A percentile compares a stretch with the other conserved stretches of the same genome.
Evolutionary conservation across 805 yeast species (phyloP).

Genomic region (Priceomyces medius): DNA sequence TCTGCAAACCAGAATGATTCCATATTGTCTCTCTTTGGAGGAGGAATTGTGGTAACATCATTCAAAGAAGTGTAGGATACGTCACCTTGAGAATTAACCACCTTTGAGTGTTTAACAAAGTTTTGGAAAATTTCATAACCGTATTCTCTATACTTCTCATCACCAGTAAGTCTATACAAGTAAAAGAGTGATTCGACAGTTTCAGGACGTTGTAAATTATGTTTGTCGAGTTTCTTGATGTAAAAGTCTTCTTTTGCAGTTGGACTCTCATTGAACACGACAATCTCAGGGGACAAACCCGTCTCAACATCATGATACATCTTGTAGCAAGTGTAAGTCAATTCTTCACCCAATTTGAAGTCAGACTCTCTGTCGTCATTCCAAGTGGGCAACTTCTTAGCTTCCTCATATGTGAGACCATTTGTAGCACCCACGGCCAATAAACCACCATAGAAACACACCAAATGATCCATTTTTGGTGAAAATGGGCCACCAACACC

Average conservation of each 20-base stretch:
- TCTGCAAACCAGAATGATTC: conserved; percentile 95
- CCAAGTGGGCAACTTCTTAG: conserved; percentile 59
- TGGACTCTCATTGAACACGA: conserved; percentile 65
- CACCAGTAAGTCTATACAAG: conserved; percentile 76
- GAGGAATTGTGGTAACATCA: conserved; percentile 60
- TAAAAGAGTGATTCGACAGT: conserved; percentile 86
- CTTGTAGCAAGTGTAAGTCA: conserved; percentile 77
- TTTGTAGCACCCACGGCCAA: conserved; percentile 87
- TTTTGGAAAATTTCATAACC: conserved; percentile 82
- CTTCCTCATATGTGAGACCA: conserved; percentile 59
- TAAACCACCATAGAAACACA: conserved; percentile 87
- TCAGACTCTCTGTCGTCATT: conserved; percentile 57
- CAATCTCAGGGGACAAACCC: conserved; percentile 88
- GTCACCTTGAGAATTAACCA: conserved; percentile 42
- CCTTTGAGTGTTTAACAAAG: conserved; percentile 59
- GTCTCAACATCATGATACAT: conserved; percentile 74
- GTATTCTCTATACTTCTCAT: conserved; percentile 80
- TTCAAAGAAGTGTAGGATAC: conserved; percentile 59
- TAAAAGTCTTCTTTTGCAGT: conserved; percentile 52
- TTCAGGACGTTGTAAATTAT: conserved; percentile 90
- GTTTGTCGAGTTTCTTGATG: conserved; percentile 71
- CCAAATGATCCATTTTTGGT: conserved; percentile 87
- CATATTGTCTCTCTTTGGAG: conserved; percentile 66
- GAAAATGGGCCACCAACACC: conserved; percentile 65
- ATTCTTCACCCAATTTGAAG: conserved; percentile 65